Evolutionary conservation across 805 yeast species (phyloP), one percentile per base, ranked within the genome.

Genomic region (Saccharomycopsis malanga): DNA sequence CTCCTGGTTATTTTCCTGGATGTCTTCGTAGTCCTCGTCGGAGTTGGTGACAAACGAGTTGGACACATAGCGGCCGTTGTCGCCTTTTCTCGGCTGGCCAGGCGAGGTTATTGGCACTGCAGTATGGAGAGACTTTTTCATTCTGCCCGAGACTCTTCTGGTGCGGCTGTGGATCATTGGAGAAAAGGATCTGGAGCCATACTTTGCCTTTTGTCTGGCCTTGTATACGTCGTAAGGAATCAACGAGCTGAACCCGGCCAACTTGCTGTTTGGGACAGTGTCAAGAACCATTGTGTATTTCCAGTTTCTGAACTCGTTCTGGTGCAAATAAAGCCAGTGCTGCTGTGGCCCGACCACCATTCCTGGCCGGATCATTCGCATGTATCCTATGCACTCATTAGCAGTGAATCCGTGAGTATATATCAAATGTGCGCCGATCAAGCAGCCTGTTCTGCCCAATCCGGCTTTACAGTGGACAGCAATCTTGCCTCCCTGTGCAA

Each of bases 341-440:
- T 93, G 98, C 65, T 93, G 98, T 2, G 98, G 98, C 0, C 98
- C 98, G 25, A 93, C 98, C n/a, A 93, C 97, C 98, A 93, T 93
- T 36, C 98, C 98, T 0, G 98, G 98, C 56, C 98, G 77, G 53
- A 93, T 74, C 77, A 93, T 85, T 63, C 98, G 76, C 91, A 93
- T 85, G 61, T 88, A 93, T 1, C 91, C 96, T 57, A 93, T 93
- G 64, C 96, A 93, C 65, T 93, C 98, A 61, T 77, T 84, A 2
- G 98, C 98, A 3, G 98, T 93, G 61, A 93, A 93, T 0, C 97
- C 97, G 62, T 91, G 93, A 2, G 96, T 87, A 62, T 93, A 93
- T 43, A 93, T 93, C 55, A 93, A 71, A 64, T 91, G 96, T 0
- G 98, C 98, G 4, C 98, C 98, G 54, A 93, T 93, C 43, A 93